A percentile compares a stretch with the other conserved stretches of the same genome.
Evolutionary conservation across 768 basidiomycete genomes (phyloP).

Genomic region (Suillus placidus): DNA sequence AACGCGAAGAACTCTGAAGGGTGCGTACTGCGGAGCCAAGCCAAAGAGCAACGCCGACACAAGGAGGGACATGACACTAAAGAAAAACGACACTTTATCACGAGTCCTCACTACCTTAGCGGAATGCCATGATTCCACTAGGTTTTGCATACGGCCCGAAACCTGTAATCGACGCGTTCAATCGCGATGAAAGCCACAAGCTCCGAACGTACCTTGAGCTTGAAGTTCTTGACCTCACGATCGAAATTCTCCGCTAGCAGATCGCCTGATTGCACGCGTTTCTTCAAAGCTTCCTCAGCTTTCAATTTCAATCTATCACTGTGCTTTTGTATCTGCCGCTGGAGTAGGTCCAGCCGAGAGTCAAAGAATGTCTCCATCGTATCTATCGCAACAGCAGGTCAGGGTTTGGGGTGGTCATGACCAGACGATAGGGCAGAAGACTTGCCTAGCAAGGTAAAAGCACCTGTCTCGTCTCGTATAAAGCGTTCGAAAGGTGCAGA

Average conservation of each 20-base stretch:
- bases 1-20: slow-evolving; percentile 8
- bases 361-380: slow-evolving; percentile 96
- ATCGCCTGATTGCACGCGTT: slow-evolving; percentile 57
- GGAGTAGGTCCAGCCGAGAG: slow-evolving; percentile 80
- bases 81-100: slow-evolving; percentile 89
- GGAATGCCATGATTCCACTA: slow-evolving; percentile 91
- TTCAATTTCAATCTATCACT: slow-evolving; percentile 79
- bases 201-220: slow-evolving; percentile 65
- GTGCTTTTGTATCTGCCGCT: slow-evolving; percentile 85
- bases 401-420: not conserved
- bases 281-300: slow-evolving; percentile 82
- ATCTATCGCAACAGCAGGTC: slow-evolving; percentile 48
- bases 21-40: slow-evolving; percentile 78
- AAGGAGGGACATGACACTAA: slow-evolving; percentile 89
- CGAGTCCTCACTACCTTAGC: slow-evolving; percentile 83
- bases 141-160: slow-evolving; percentile 71
- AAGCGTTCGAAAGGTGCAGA: slow-evolving; percentile 74
- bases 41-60: slow-evolving; percentile 86
- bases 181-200: not conserved
- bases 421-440: slow-evolving; percentile 9
- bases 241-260: slow-evolving; percentile 77
- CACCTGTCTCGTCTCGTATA: slow-evolving; percentile 72
- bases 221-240: slow-evolving; percentile 83
- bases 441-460: slow-evolving; percentile 84
- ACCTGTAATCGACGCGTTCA: slow-evolving; percentile 51